Base-by-base conservation (phyloP, 2,329 filamentous ascomycete species). In the Trichophyton verrucosum region DNA sequence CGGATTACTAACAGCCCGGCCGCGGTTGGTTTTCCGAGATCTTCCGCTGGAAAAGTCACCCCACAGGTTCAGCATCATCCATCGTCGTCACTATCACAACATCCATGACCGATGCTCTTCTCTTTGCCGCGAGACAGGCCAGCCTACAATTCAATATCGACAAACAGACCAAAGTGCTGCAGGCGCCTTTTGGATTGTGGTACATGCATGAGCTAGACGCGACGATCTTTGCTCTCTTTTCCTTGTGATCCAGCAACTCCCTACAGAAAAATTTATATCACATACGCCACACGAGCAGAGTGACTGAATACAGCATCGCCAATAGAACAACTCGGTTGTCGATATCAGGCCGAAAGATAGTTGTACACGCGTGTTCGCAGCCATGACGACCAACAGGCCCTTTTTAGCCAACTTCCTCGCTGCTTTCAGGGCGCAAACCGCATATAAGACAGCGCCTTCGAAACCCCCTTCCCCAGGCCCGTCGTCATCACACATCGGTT, bases 331-430 rank as follows among this genome's bases (percentile, higher is more conserved):
- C 55, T 42, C 15, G 8, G 17, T 30, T 20, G 15, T n/a, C 24
- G 8, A 44, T 22, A 30, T 44, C 17, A 47, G 2, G 9, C 27
- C 8, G 57, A 59, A 59, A 59, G 24, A 44, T 4, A 58, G 56
- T 11, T 6, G 46, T 11, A 46, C 40, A 55, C 38, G 22, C 49
- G 20, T 36, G 46, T 51, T 24, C 7, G 13, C 27, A 49, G n/a
- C 62, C 66, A 86, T 86, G 83, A 81, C 82, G 1, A 85, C 82
- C 65, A 86, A 86, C 74, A 75, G 83, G 61, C 84, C 80, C 56
- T 87, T 87, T 74, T 78, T 87, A 67, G 79, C 83, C 66, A 84
- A 83, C 75, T 86, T 87, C 74, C 80, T 87, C 64, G 81, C 84
- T 56, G 83, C 84, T 64, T 87, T 87, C 69, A 80, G 84, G 58